phyloP scores from a whole-genome alignment of 306 rosid genomes.

The Psophocarpus tetragonolobus region DNA sequence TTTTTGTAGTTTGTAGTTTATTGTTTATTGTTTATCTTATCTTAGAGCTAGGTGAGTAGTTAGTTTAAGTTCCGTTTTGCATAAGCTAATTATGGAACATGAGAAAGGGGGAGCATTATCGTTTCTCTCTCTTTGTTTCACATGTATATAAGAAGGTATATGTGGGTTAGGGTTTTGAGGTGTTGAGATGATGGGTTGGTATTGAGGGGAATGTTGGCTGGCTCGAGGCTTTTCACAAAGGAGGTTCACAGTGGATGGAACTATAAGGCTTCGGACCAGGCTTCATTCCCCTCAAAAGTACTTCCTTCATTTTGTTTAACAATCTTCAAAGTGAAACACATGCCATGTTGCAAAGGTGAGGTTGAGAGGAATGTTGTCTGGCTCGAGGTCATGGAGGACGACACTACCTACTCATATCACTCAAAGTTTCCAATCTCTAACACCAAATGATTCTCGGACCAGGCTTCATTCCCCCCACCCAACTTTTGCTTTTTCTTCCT shows the following conservation, averaged over 20 bases:
- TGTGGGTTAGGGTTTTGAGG: constrained; percentile 55
- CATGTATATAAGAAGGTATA: constrained; percentile 34
- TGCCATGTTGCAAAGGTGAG: constrained; percentile 41
- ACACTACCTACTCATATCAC: not conserved
- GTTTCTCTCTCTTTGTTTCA: not conserved
- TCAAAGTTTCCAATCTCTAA: constrained; percentile 28
- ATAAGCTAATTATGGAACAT: constrained; percentile 52
- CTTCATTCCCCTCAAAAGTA: constrained; percentile 81
- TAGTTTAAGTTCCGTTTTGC: constrained; percentile 44
- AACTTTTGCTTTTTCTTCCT: constrained; percentile 29
- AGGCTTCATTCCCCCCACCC: constrained; percentile 88
- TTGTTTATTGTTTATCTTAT: not conserved
- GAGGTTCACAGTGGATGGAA: constrained; percentile 30
- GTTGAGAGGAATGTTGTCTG: constrained; percentile 83
- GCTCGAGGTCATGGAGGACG: constrained; percentile 58
- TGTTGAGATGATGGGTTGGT: not conserved
- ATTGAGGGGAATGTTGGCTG: constrained; percentile 97
- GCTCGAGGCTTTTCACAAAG: constrained; percentile 69
- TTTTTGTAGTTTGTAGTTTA: too few relatives aligned
- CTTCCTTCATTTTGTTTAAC: not conserved
- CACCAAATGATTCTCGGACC: constrained; percentile 67
- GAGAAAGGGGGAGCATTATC: constrained; percentile 33
- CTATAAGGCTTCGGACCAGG: constrained; percentile 84
- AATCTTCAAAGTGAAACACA: too few relatives aligned
- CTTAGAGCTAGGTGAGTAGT: not conserved